Evolutionary conservation across 805 yeast genomes (phyloP).

Genomic region (Metschnikowia santaceciliae): DNA sequence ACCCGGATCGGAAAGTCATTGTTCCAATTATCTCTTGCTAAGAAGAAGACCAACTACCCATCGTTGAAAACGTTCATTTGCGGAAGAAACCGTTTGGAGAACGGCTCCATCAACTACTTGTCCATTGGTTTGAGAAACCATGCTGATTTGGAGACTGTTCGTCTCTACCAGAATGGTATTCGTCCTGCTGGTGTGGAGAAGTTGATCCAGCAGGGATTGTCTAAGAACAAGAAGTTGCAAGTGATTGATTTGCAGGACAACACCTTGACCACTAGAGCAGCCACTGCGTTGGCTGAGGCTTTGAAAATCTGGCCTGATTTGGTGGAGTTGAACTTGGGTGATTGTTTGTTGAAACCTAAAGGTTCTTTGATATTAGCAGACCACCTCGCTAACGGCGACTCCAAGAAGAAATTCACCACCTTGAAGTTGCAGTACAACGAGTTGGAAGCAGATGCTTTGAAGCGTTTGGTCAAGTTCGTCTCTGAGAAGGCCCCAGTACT

Average conservation of each 20-base stretch:
- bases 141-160: conserved; percentile 63
- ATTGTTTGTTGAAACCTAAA: conserved; percentile 74
- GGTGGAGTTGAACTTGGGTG: conserved; percentile 80
- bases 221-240: conserved; percentile 54
- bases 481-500: conserved; percentile 54
- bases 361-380: conserved; percentile 62
- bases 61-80: conserved; percentile 83
- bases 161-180: conserved; percentile 93
- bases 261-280: conserved; percentile 77
- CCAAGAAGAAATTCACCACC: conserved; percentile 44
- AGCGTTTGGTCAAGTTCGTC: conserved; percentile 53
- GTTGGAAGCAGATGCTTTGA: conserved; percentile 63
- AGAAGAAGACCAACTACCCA: conserved; percentile 46
- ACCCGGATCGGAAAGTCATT: conserved; percentile 87
- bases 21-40: conserved; percentile 63
- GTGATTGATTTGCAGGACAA: conserved; percentile 90
- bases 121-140: conserved; percentile 84
- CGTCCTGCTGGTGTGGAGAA: conserved; percentile 87
- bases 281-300: conserved; percentile 42
- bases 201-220: conserved; percentile 69
- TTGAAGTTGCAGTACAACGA: conserved; percentile 88
- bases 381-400: conserved; percentile 36
- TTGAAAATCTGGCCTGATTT: conserved; percentile 60
- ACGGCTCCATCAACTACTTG: conserved; percentile 84
- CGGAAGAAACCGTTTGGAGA: conserved; percentile 95